Conservation (phyloP, 2,329 filamentous ascomycete species). For the Epichloe coenophiala region DNA sequence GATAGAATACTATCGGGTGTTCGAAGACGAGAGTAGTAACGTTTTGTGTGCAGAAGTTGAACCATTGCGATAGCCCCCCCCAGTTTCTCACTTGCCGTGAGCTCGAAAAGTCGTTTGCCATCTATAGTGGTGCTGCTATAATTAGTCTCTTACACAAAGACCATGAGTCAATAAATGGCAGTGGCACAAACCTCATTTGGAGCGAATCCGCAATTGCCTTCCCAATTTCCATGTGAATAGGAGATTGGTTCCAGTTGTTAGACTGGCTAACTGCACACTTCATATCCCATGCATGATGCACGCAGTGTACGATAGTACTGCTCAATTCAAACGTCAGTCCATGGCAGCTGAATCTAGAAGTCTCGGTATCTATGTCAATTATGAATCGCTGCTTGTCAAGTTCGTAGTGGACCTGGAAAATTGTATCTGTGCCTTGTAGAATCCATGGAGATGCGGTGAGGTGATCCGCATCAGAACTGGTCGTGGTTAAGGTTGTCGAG, state of each 20-base stretch:
- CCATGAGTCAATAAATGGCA: background rate
- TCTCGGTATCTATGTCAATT: constrained; percentile 16
- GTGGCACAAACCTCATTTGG: constrained; percentile 13
- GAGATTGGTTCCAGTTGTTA: constrained; percentile 4
- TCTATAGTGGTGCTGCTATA: constrained; percentile 6
- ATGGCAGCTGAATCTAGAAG: constrained; percentile 11
- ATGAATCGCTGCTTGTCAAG: constrained; percentile 5
- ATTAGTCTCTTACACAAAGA: background rate
- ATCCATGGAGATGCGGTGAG: constrained; percentile 9
- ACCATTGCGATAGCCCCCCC: constrained; percentile 9
- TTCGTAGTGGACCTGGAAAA: constrained; percentile 16
- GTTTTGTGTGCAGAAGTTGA: constrained; percentile 11
- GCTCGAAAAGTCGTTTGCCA: constrained; percentile 10
- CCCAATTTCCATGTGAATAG: constrained; percentile 10
- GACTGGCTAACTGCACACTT: constrained; percentile 11
- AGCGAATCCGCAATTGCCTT: constrained; percentile 11
- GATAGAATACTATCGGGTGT: constrained; percentile 10
- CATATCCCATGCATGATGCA: constrained; percentile 19
- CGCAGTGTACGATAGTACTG: constrained; percentile 17
- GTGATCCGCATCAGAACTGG: constrained; percentile 13
- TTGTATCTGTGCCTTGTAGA: constrained; percentile 8
- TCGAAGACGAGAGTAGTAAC: constrained; percentile 7
- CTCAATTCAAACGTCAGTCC: constrained; percentile 10
- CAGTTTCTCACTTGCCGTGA: constrained; percentile 2
- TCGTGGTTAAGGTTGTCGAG: constrained; percentile 15